A percentile compares a stretch with the other conserved stretches of the same genome.
Evolutionary conservation across 2,329 filamentous ascomycete species (phyloP).

Genomic region (Ascochyta lentis): DNA sequence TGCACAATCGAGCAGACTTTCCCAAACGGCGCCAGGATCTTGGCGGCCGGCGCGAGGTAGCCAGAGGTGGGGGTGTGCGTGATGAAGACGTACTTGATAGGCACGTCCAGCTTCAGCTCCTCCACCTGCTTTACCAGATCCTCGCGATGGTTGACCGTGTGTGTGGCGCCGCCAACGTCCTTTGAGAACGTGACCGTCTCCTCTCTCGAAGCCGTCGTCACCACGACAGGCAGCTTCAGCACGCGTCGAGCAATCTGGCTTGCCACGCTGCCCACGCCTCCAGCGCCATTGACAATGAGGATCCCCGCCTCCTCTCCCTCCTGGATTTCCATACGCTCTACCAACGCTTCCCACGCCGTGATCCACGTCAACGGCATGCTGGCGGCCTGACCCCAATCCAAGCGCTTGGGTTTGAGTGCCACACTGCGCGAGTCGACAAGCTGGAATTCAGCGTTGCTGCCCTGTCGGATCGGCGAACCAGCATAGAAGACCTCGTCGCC

Average conservation of each 20-base stretch:
- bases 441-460: slow-evolving; percentile 53
- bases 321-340: slow-evolving; percentile 52
- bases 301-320: slow-evolving; percentile 42
- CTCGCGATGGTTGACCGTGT: slow-evolving; percentile 52
- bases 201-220: slow-evolving; percentile 53
- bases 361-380: slow-evolving; percentile 19
- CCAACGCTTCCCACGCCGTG: slow-evolving; percentile 38
- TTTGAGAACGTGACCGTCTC: slow-evolving; percentile 51
- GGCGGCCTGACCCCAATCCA: slow-evolving; percentile 14
- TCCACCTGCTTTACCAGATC: slow-evolving; percentile 50
- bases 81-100: slow-evolving; percentile 54
- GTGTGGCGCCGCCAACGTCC: slow-evolving; percentile 54
- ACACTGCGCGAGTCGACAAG: slow-evolving; percentile 52
- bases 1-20: slow-evolving; percentile 58
- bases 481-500: slow-evolving; percentile 56
- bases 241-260: slow-evolving; percentile 54
- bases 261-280: slow-evolving; percentile 55
- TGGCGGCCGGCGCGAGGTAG: slow-evolving; percentile 49
- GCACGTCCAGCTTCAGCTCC: slow-evolving; percentile 45
- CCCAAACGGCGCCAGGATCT: slow-evolving; percentile 53
- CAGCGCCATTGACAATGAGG: slow-evolving; percentile 56
- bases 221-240: slow-evolving; percentile 51
- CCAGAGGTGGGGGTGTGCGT: slow-evolving; percentile 49
- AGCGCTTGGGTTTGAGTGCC: slow-evolving; percentile 51
- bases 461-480: slow-evolving; percentile 49